phyloP scores from a whole-genome alignment of 106 monocot species.

The Cymbidium sinense region DNA sequence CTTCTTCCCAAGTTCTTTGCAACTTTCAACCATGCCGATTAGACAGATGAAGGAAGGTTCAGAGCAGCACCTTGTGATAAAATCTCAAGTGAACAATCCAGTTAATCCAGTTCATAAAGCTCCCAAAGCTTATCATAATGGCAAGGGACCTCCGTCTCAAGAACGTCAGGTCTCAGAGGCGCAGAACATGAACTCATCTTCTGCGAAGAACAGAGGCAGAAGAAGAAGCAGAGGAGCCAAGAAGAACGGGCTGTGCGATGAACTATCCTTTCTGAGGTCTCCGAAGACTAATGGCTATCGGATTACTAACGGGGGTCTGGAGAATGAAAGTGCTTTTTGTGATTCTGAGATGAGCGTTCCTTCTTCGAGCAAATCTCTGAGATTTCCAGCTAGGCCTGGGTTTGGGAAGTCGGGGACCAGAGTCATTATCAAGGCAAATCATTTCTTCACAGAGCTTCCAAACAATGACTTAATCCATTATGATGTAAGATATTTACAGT shows the following conservation, averaged over 20 bases:
- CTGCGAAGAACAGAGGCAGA: constrained; percentile 17
- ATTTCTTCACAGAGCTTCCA: constrained; percentile 38
- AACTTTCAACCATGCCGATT: constrained; percentile 27
- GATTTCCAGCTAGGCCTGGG: constrained; percentile 37
- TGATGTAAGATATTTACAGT: constrained; percentile 26
- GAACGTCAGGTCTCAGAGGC: constrained; percentile 1
- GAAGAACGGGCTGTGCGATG: constrained; percentile 16
- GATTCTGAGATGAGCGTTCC: constrained; percentile 21
- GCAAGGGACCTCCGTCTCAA: constrained; percentile 18
- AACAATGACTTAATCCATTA: constrained; percentile 42
- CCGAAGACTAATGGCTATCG: not conserved
- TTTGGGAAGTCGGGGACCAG: constrained; percentile 33
- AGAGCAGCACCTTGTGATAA: constrained; percentile 39
- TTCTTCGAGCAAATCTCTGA: constrained; percentile 29
- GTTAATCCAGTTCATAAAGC: constrained; percentile 10
- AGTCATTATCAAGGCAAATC: constrained; percentile 43
- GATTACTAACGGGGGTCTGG: constrained; percentile 2
- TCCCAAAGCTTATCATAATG: constrained; percentile 18
- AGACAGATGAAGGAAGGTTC: constrained; percentile 35
- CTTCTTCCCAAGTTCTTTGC: not conserved
- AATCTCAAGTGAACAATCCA: constrained; percentile 13
- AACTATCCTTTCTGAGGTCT: not conserved
- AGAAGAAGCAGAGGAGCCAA: constrained; percentile 16
- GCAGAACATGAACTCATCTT: constrained; percentile 2
- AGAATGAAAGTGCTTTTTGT: not conserved